Conservation (phyloP, 2,329 filamentous ascomycete species). For the Diaporthe vaccinii region DNA sequence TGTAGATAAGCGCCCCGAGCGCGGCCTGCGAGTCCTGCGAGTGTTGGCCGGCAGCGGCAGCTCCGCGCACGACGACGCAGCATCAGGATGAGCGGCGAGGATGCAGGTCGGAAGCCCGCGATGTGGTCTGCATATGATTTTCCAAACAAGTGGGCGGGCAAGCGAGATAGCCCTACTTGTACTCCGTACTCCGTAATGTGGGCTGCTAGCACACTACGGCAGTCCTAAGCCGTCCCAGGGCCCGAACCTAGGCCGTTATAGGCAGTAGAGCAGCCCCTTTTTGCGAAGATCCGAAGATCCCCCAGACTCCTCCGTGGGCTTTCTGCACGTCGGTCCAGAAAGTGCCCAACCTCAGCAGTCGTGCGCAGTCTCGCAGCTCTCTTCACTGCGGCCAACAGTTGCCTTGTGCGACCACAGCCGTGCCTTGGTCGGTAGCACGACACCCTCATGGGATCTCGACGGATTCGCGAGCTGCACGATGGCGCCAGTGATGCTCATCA, state of each 20-base stretch:
- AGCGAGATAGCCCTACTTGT: background rate
- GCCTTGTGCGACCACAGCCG: slow-evolving; percentile 13
- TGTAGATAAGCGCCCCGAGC: slow-evolving; percentile 30
- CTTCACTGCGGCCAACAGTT: slow-evolving; percentile 19
- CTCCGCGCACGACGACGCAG: background rate
- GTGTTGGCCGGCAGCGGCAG: background rate
- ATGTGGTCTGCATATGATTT: background rate
- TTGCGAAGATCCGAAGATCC: slow-evolving; percentile 26
- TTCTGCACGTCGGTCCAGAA: slow-evolving; percentile 11
- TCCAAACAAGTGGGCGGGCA: background rate
- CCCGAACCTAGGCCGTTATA: slow-evolving; percentile 4
- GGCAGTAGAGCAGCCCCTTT: slow-evolving; percentile 9
- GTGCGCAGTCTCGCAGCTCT: background rate
- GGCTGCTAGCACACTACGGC: background rate
- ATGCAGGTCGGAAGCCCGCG: slow-evolving; percentile 29
- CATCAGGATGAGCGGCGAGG: background rate
- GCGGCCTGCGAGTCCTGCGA: slow-evolving; percentile 19
- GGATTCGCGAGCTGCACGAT: slow-evolving; percentile 27
- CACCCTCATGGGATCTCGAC: slow-evolving; percentile 20
- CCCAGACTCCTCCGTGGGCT: slow-evolving; percentile 21
- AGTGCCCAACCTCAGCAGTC: slow-evolving; percentile 2
- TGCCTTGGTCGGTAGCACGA: slow-evolving; percentile 19
- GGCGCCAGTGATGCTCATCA: slow-evolving; percentile 26
- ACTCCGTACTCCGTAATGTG: background rate
- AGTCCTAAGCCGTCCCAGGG: background rate